Percentiles rank a stretch among this genome's conserved stretches.
phyloP scores from a whole-genome alignment of 2,329 filamentous ascomycete genomes.

The Periconia digitata region DNA sequence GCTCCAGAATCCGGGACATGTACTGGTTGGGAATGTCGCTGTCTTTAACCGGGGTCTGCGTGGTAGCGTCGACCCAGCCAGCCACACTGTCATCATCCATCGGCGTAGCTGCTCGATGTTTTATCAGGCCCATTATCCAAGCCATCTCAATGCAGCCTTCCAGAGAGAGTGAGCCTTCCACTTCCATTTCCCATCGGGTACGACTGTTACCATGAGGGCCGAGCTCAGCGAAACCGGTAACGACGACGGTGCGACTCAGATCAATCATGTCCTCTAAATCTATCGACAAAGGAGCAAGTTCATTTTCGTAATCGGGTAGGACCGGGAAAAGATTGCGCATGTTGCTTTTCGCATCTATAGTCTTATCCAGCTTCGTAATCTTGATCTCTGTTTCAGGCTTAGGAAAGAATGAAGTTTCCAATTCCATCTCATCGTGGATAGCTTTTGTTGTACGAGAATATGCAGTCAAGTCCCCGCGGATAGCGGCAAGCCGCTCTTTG shows the following conservation, averaged over 20 bases:
- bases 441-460: conserved; percentile 91
- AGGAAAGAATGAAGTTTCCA: conserved; percentile 96
- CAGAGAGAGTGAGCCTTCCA: conserved; percentile 91
- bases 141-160: conserved; percentile 99
- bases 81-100: conserved; percentile 98
- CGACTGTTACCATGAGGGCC: conserved; percentile 98
- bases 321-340: conserved; percentile 96
- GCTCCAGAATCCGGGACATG: conserved; percentile 93
- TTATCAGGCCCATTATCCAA: conserved; percentile 99
- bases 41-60: conserved; percentile 92
- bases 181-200: conserved; percentile 99
- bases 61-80: conserved; percentile 94
- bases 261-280: conserved; percentile 97
- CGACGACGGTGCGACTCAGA: conserved; percentile 94
- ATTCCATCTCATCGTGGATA: conserved; percentile 92
- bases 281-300: conserved; percentile 86
- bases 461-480: conserved; percentile 92
- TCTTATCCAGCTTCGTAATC: conserved; percentile 80
- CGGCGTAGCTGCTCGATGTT: conserved; percentile 93
- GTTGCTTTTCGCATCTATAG: conserved; percentile 90
- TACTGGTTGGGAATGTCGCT: conserved; percentile 98
- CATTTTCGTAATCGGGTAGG: conserved; percentile 87
- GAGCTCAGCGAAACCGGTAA: conserved; percentile 94
- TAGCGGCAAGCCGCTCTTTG: conserved; percentile 88
- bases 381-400: conserved; percentile 84